Base-by-base conservation (phyloP, 768 basidiomycete species). In the Suillus bovinus region DNA sequence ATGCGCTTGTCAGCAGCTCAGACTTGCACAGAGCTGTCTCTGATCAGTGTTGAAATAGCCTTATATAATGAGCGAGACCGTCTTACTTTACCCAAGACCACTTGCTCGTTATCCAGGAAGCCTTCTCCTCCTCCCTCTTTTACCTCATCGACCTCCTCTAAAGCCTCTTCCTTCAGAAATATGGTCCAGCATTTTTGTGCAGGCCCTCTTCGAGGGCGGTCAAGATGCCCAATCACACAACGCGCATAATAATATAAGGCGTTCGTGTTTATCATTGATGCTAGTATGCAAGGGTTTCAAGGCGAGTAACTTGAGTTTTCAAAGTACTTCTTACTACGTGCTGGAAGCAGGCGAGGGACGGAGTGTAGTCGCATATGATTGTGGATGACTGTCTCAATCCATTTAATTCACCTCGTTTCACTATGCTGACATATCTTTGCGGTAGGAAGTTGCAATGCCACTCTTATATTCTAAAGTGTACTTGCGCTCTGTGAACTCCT, bases 71-170 rank as follows among this genome's bases (percentile, higher is more conserved):
- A 77, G 73, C 65, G 71, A 71, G 66, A 72, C 68, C 11, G 78
- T 89, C 55, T 71, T 91, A 50, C 81, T 93, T 38, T 83, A 76
- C 29, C 89, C 91, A 17, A 82, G 91, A 62, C 89, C 88, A 1
- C 87, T 86, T 66, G 87, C 85, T 44, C 81, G 78, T 52, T 71
- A 69, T 60, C 79, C 88, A 17, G 87, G 89, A 52, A 79, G 79
- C 34, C 79, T 93, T 33, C 72, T 89, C 16, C 80, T 93, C 14
- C 74, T 93, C 0, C 90, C 90, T 17, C 80, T 93, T 20, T 80
- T 92, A 14, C 90, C 89, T 14, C 71, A 79, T 6, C 80, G 75
- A 46, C 81, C 79, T 29, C 80, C 80, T 20, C 64, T 81, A 54
- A 84, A 81, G 64, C 76, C 84, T 33, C 78, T 93, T 20, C 91